Percentiles rank a stretch among this genome's conserved stretches.
These are phyloP conservation scores for Apophysomyces variabilis DNA, from an alignment of 371 early-diverging fungal genomes.

Conservation along the genomic window DNA sequence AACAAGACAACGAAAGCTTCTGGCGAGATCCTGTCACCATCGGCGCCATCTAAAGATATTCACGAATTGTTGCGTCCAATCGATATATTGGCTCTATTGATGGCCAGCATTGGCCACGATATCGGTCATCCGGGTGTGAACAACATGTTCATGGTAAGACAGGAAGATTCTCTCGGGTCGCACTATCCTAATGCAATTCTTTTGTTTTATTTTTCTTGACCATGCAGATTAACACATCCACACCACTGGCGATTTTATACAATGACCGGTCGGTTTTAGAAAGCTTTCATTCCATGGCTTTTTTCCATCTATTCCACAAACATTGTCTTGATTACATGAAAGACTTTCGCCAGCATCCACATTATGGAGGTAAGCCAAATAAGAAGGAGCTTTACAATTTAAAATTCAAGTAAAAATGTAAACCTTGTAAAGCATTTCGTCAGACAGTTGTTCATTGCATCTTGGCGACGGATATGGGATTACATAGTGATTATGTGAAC, in stretches of 20 bases:
- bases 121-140: slow-evolving; percentile 89
- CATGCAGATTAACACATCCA: slow-evolving; percentile 65
- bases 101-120: slow-evolving; percentile 86
- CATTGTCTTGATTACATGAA: slow-evolving; percentile 59
- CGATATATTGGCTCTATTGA: slow-evolving; percentile 75
- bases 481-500: slow-evolving; percentile 73
- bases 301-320: slow-evolving; percentile 78
- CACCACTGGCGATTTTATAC: slow-evolving; percentile 88
- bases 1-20: slow-evolving; percentile 12
- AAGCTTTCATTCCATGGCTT: slow-evolving; percentile 89
- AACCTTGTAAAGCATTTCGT: slow-evolving; percentile 57
- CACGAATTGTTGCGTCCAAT: slow-evolving; percentile 57
- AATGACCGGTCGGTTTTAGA: slow-evolving; percentile 94
- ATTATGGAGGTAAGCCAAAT: slow-evolving; percentile 11
- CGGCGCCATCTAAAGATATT: slow-evolving; percentile 37
- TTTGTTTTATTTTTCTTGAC: slow-evolving; percentile 4
- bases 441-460: slow-evolving; percentile 70
- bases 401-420: slow-evolving; percentile 12
- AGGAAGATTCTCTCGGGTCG: too few relatives aligned
- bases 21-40: background rate
- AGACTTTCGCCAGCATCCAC: slow-evolving; percentile 25
- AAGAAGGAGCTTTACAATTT: slow-evolving; percentile 9
- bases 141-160: slow-evolving; percentile 74
- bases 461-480: slow-evolving; percentile 81
- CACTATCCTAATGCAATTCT: too few relatives aligned